Evolutionary conservation across 768 basidiomycete genomes (phyloP).

Genomic region (Butyriboletus loyo): DNA sequence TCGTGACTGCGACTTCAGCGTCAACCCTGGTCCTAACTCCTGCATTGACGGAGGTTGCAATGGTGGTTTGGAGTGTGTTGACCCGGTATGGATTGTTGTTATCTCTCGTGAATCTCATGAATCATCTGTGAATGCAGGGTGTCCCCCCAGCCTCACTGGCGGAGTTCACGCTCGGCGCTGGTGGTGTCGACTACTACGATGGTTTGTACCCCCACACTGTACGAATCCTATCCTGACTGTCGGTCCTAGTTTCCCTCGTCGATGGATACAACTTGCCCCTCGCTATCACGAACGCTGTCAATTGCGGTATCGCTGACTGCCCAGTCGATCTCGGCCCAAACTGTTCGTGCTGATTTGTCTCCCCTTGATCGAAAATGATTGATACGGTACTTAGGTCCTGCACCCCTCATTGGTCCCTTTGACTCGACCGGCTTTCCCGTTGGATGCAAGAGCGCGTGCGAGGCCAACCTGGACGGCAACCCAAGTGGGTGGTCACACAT

Average conservation of each 20-base stretch:
- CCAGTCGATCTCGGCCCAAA: conserved; percentile 58
- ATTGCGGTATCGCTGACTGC: conserved; percentile 55
- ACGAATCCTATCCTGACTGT: neutral
- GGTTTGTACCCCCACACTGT: conserved; percentile 34
- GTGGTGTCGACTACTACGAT: conserved; percentile 56
- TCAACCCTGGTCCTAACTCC: conserved; percentile 48
- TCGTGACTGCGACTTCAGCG: conserved; percentile 59
- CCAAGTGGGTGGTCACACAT: conserved; percentile 21
- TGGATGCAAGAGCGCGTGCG: conserved; percentile 62
- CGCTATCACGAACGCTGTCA: conserved; percentile 51
- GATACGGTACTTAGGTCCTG: conserved; percentile 39
- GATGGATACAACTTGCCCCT: conserved; percentile 66
- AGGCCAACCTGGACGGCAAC: conserved; percentile 35
- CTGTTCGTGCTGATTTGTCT: conserved; percentile 36
- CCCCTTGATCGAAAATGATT: neutral
- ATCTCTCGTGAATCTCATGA: neutral
- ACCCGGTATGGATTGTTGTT: conserved; percentile 31
- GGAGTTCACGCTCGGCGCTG: conserved; percentile 57
- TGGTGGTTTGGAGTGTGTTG: conserved; percentile 60
- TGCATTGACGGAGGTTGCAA: conserved; percentile 68
- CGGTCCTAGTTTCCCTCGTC: conserved; percentile 52
- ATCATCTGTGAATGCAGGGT: conserved; percentile 34
- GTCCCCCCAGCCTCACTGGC: conserved; percentile 70
- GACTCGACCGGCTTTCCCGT: conserved; percentile 52
- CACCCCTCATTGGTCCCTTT: conserved; percentile 48